Evolutionary conservation across 345 rosid species (phyloP).

Genomic region (Camelina hispida): DNA sequence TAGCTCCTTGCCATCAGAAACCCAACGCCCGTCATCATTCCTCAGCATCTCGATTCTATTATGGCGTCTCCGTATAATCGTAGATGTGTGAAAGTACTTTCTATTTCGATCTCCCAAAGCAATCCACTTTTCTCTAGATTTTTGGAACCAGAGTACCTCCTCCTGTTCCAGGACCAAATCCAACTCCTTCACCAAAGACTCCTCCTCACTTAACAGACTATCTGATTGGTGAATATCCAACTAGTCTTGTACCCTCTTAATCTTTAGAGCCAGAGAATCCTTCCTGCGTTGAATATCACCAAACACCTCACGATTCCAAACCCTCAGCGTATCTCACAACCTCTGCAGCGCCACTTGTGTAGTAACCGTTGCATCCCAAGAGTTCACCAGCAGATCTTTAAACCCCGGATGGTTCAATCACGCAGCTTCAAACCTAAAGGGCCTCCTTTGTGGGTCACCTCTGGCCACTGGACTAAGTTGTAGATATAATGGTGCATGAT

Average conservation of each 20-base stretch:
- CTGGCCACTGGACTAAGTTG: no score
- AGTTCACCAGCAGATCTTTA: no score
- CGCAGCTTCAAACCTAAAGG: no score
- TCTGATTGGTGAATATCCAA: not conserved
- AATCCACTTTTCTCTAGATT: not conserved
- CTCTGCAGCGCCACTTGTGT: no score
- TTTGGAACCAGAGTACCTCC: not conserved
- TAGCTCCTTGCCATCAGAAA: accelerated
- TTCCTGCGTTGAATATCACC: no score
- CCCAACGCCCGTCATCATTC: not conserved
- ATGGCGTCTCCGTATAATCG: not conserved
- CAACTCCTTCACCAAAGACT: not conserved
- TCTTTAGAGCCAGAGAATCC: no score
- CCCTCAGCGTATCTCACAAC: no score
- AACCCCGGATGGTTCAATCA: no score
- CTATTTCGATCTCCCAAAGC: not conserved
- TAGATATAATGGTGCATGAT: no score
- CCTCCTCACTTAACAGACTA: not conserved
- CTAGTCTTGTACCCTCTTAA: not conserved
- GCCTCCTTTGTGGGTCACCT: no score
- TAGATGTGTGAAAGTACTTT: not conserved
- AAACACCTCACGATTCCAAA: no score
- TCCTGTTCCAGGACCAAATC: not conserved
- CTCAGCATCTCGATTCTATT: not conserved
- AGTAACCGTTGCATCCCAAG: no score